Percentiles rank a stretch among this genome's conserved stretches.
phyloP scores from a whole-genome alignment of 176 grass and related monocot species.

The Alopecurus myosuroides region DNA sequence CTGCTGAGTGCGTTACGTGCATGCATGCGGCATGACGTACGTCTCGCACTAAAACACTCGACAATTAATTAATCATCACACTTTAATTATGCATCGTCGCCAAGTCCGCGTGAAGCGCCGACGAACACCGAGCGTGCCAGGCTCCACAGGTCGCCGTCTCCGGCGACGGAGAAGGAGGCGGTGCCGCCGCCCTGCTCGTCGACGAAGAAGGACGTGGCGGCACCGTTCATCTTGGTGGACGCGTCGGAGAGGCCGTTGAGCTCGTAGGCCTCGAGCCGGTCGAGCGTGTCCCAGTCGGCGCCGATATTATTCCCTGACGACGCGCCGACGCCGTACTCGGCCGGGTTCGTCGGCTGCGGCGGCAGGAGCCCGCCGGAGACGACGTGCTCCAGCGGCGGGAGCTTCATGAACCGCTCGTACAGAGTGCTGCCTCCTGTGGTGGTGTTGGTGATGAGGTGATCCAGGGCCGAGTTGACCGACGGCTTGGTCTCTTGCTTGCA shows the following conservation, averaged over 20 bases:
- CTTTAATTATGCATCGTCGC: slow-evolving; percentile 37
- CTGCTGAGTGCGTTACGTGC: neutral
- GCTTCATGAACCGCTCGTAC: slow-evolving; percentile 63
- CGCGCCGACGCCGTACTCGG: neutral
- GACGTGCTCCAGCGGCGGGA: slow-evolving; percentile 61
- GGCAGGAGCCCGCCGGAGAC: neutral
- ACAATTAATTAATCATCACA: neutral
- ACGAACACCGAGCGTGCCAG: slow-evolving; percentile 47
- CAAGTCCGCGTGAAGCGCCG: slow-evolving; percentile 46
- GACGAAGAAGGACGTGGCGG: slow-evolving; percentile 16
- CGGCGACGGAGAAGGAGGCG: slow-evolving; percentile 18
- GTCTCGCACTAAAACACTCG: neutral
- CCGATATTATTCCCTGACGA: neutral
- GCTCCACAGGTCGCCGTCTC: slow-evolving; percentile 83
- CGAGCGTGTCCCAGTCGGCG: slow-evolving; percentile 64
- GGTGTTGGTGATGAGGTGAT: neutral
- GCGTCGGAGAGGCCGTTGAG: slow-evolving; percentile 49
- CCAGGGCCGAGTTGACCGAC: neutral
- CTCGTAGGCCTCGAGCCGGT: slow-evolving; percentile 53
- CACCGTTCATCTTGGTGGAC: slow-evolving; percentile 34
- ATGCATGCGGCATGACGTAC: slow-evolving; percentile 11
- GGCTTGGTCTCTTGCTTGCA: slow-evolving; percentile 61
- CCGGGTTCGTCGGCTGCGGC: neutral
- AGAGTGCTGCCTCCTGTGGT: neutral
- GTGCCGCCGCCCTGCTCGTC: slow-evolving; percentile 22